Evolutionary conservation across 2,329 filamentous ascomycete species (phyloP), one percentile per base, ranked within the genome.

Genomic region (Calycina herbarum): DNA sequence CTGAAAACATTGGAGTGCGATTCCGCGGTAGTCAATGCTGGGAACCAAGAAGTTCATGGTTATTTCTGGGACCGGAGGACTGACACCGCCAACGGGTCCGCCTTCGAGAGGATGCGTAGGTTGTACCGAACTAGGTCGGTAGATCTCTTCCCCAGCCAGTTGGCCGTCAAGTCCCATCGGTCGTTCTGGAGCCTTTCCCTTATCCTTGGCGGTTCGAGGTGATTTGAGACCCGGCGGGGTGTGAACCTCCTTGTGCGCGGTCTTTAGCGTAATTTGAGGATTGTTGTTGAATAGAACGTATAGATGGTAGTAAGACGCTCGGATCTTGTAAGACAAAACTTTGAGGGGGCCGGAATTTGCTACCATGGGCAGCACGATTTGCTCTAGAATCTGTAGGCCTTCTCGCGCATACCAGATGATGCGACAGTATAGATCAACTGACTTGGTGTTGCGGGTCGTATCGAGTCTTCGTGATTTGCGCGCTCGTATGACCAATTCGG

Each of bases 401-500:
- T 99, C 95, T 38, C 94, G 87, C 1, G 94, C 92, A 62, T 99
- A 89, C 94, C 94, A 99, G 74, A 98, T 86, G 71, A 99, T 97
- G 77, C 96, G 93, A 73, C 90, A 87, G 74, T 97, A 93, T 31
- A 97, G 85, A 70, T 95, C 88, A 17, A 96, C 83, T 2, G 92
- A 92, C 70, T 92, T 89, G 1, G 92, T 91, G 68, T 92, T 87
- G 57, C 89, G 85, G n/a, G 89, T 88, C 5, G 87, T 86, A 73
- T 96, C 93, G n/a, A 93, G 83, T 69, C 89, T 89, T 54, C 93
- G 91, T 62, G 95, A 85, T 77, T 92, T 94, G 71, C 93, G 89
- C 7, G 94, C 94, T 59, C 88, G 87, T 67, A 94, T 85, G 42
- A 98, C 87, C 74, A 94, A 92, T 65, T 90, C 88, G 2, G 93